These are phyloP conservation scores for Cryphonectria carpinicola DNA, from an alignment of 2,329 filamentous ascomycete genomes.

Conservation along the genomic window DNA sequence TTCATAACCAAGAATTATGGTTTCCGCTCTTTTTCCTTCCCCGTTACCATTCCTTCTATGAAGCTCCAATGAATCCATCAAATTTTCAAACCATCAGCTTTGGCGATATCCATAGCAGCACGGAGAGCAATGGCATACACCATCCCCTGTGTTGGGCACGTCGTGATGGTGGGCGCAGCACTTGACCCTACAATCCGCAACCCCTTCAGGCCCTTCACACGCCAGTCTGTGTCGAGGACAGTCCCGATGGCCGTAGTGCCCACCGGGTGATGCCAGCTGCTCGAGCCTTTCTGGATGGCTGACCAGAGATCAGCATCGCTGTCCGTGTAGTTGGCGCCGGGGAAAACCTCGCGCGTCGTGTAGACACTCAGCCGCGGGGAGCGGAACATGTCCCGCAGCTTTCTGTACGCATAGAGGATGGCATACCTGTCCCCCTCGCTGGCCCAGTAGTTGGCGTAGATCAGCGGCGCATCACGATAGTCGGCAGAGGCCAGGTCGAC, in stretches of 20 bases:
- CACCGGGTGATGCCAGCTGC: conserved; percentile 31
- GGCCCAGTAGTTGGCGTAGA: background rate
- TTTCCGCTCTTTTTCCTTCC: no score
- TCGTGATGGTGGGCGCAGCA: background rate
- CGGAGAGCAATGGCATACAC: background rate
- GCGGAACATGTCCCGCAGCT: background rate
- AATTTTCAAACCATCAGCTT: background rate
- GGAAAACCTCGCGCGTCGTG: conserved; percentile 2
- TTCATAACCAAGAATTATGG: no score
- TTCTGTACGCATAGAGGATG: background rate
- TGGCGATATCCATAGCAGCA: background rate
- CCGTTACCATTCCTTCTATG: no score
- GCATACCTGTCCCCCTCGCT: background rate
- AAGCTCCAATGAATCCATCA: no score
- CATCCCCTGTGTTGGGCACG: background rate
- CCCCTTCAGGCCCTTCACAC: conserved; percentile 24
- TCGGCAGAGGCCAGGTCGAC: background rate
- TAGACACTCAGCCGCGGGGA: background rate
- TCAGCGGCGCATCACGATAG: background rate
- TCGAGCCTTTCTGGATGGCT: conserved; percentile 27
- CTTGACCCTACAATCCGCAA: conserved; percentile 25
- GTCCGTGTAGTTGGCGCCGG: conserved; percentile 28
- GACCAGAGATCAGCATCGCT: conserved; percentile 28
- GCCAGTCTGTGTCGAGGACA: background rate
- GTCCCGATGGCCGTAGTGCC: conserved; percentile 27